Conservation (phyloP, 1,139 yeast genomes). For the Taphrina pruni region DNA sequence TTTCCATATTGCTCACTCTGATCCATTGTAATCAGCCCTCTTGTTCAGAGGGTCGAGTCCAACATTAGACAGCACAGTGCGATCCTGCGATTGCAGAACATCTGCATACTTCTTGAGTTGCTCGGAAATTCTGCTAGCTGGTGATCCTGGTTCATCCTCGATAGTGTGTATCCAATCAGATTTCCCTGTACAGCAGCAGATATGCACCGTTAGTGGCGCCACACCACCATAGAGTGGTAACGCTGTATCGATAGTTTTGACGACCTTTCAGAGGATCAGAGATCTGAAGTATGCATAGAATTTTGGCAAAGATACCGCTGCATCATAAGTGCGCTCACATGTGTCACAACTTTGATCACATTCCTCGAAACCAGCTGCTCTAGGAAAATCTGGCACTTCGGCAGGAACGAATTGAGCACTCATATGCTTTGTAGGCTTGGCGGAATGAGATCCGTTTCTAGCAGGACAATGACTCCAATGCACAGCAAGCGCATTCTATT, state of each 20-base stretch:
- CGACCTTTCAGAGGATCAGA: neutral
- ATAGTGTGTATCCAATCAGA: conserved; percentile 34
- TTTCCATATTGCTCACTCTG: conserved; percentile 3
- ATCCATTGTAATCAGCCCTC: conserved; percentile 3
- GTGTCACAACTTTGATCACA: conserved; percentile 26
- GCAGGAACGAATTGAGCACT: conserved; percentile 21
- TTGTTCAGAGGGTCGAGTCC: conserved; percentile 5
- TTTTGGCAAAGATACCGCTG: neutral
- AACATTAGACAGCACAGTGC: conserved; percentile 26
- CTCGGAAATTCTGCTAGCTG: conserved; percentile 9
- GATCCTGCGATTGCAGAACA: conserved; percentile 4
- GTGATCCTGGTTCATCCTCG: conserved; percentile 24
- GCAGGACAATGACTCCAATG: too few relatives aligned
- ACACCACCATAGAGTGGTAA: conserved; percentile 32
- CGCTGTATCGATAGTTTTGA: conserved; percentile 25
- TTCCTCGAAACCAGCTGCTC: conserved; percentile 3
- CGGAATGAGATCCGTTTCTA: neutral
- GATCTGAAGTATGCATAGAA: neutral
- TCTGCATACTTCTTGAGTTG: neutral
- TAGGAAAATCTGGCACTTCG: conserved; percentile 36
- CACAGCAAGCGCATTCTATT: too few relatives aligned
- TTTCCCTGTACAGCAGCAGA: conserved; percentile 28
- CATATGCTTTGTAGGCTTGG: neutral
- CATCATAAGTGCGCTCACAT: conserved; percentile 23
- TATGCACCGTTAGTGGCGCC: conserved; percentile 27